phyloP scores from a whole-genome alignment of 2,329 filamentous ascomycete species.

The Venturia aucupariae region DNA sequence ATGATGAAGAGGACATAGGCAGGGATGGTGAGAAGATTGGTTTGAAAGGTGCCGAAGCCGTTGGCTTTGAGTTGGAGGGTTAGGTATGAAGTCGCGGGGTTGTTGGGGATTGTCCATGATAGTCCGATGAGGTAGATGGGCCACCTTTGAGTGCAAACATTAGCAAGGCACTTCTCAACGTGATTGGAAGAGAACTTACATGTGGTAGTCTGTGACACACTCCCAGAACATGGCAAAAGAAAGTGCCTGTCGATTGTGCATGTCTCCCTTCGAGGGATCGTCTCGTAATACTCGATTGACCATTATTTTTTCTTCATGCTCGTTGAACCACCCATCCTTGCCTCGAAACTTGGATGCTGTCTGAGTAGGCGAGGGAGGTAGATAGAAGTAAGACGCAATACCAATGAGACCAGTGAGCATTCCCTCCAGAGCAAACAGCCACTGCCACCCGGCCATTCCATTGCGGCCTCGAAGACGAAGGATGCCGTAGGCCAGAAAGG shows the following conservation, averaged over 20 bases:
- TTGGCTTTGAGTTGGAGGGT: constrained; percentile 27
- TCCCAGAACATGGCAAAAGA: constrained; percentile 39
- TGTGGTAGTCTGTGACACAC: constrained; percentile 45
- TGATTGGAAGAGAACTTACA: constrained; percentile 30
- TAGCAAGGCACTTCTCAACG: neutral
- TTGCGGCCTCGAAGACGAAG: constrained; percentile 22
- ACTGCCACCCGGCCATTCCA: constrained; percentile 20
- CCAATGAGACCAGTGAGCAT: constrained; percentile 23
- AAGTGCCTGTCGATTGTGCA: constrained; percentile 51
- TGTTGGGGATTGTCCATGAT: constrained; percentile 26
- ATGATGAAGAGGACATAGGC: constrained; percentile 39
- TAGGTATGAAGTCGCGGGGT: constrained; percentile 26
- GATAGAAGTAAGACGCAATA: constrained; percentile 22
- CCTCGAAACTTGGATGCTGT: constrained; percentile 54
- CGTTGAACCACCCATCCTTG: constrained; percentile 56
- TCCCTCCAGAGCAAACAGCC: constrained; percentile 26
- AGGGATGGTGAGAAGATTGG: constrained; percentile 27
- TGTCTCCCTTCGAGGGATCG: constrained; percentile 49
- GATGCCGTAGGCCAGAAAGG: constrained; percentile 23
- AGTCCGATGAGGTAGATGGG: constrained; percentile 30
- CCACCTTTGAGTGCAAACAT: constrained; percentile 15
- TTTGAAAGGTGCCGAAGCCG: constrained; percentile 30
- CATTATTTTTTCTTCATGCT: constrained; percentile 61
- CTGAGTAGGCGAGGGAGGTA: constrained; percentile 46
- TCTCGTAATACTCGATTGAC: constrained; percentile 52